A percentile compares a stretch with the other conserved stretches of the same genome.
These are phyloP conservation scores for Fistulifera pelliculosa DNA, from an alignment of 108 stramenopile genomes.

Conservation along the genomic window DNA sequence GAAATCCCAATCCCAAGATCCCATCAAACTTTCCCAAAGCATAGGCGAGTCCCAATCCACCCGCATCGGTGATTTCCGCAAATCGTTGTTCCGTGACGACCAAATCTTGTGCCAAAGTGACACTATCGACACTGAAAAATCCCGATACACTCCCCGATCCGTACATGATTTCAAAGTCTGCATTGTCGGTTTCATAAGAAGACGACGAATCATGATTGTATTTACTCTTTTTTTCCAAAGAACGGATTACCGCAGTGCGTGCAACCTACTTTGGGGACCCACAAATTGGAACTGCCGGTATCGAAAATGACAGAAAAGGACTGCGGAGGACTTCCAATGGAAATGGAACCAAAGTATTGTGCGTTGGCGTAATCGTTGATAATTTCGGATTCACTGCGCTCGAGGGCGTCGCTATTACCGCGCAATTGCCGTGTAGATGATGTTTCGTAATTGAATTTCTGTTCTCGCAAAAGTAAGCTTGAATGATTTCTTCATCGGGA, in stretches of 20 bases:
- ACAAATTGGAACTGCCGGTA: constrained; percentile 94
- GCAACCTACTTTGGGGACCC: constrained; percentile 91
- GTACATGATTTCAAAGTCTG: constrained; percentile 89
- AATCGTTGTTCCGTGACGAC: constrained; percentile 59
- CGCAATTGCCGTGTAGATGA: background rate
- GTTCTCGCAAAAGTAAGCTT: constrained; percentile 30
- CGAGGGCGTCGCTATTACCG: background rate
- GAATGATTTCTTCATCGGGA: constrained; percentile 40
- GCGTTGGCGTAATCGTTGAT: constrained; percentile 88
- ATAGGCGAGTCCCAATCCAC: constrained; percentile 94
- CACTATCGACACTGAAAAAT: constrained; percentile 58
- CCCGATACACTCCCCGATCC: constrained; percentile 72
- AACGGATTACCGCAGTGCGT: constrained; percentile 43
- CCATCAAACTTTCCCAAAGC: constrained; percentile 95
- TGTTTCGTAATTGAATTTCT: constrained; percentile 4
- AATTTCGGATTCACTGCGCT: constrained; percentile 41
- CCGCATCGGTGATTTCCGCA: constrained; percentile 90
- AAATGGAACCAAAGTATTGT: constrained; percentile 66
- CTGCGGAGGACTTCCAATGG: constrained; percentile 80
- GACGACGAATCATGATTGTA: constrained; percentile 44
- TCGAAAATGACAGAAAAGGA: constrained; percentile 93
- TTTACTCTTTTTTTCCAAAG: constrained; percentile 54
- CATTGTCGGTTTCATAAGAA: constrained; percentile 43
- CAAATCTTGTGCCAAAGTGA: constrained; percentile 70
- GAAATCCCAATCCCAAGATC: constrained; percentile 95